Evolutionary conservation across 768 basidiomycete genomes (phyloP).

Genomic region (Glaciozyma martinii): DNA sequence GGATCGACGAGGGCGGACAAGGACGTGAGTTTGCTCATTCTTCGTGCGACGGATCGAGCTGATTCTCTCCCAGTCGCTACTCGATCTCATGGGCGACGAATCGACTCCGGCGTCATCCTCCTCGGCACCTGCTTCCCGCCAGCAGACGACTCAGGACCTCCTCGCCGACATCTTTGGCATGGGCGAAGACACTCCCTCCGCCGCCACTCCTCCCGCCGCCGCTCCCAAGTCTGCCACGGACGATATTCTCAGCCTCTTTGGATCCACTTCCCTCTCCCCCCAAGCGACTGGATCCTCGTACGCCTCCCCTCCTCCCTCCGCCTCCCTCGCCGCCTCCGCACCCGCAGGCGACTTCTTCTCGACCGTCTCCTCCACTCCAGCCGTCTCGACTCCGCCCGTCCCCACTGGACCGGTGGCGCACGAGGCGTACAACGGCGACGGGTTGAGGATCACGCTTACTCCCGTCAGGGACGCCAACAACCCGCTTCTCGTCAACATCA

Average conservation of each 20-base stretch:
- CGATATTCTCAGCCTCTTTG: conserved; percentile 87
- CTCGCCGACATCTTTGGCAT: conserved; percentile 86
- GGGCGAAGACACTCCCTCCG: conserved; percentile 38
- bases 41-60: background rate
- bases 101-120: conserved; percentile 43
- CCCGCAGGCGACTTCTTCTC: conserved; percentile 29
- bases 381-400: conserved; percentile 36
- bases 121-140: conserved; percentile 43
- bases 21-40: conserved; percentile 48
- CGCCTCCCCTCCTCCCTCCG: background rate
- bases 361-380: conserved; percentile 34
- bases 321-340: background rate
- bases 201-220: conserved; percentile 41
- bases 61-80: conserved; percentile 38
- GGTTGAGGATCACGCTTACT: conserved; percentile 76
- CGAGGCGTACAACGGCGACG: conserved; percentile 84
- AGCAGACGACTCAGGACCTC: conserved; percentile 68
- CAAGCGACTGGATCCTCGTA: conserved; percentile 8
- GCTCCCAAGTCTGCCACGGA: conserved; percentile 57
- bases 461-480: conserved; percentile 70
- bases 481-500: conserved; percentile 82
- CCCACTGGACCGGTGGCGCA: conserved; percentile 45
- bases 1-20: conserved; percentile 73
- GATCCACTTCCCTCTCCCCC: conserved; percentile 40
- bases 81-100: conserved; percentile 80